A percentile compares a stretch with the other conserved stretches of the same genome.
Conservation (phyloP, 805 yeast genomes). For the Pichia rugopelliculosa region DNA sequence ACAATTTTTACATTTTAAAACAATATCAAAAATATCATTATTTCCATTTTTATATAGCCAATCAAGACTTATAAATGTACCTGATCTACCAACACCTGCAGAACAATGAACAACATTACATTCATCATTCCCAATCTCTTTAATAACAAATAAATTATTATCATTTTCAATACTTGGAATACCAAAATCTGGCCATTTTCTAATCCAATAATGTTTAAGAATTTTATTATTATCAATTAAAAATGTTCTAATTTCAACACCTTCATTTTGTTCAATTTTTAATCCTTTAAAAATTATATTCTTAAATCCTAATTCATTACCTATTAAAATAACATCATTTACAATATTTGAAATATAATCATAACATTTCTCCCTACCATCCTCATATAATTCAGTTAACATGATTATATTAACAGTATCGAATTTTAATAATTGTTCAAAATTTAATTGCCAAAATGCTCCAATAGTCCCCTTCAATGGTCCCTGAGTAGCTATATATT, state of each 20-base stretch:
- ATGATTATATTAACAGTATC: slow-evolving; percentile 47
- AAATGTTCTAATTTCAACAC: slow-evolving; percentile 8
- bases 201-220: slow-evolving; percentile 9
- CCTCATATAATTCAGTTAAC: slow-evolving; percentile 60
- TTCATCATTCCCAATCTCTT: background rate
- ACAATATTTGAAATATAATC: slow-evolving; percentile 9
- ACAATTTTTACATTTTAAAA: slow-evolving; percentile 40
- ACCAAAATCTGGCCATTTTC: slow-evolving; percentile 13
- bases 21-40: slow-evolving; percentile 31
- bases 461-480: slow-evolving; percentile 35
- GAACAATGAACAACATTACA: slow-evolving; percentile 44
- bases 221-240: background rate
- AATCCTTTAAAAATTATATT: background rate
- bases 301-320: background rate
- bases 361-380: slow-evolving; percentile 33
- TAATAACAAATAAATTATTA: slow-evolving; percentile 3
- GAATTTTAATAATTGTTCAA: slow-evolving; percentile 18
- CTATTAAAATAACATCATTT: background rate
- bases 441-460: slow-evolving; percentile 35
- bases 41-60: slow-evolving; percentile 21
- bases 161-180: slow-evolving; percentile 7
- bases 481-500: slow-evolving; percentile 69
- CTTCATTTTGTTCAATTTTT: background rate
- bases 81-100: slow-evolving; percentile 56
- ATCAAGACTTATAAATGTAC: slow-evolving; percentile 43